Base-by-base conservation (phyloP, 2,329 filamentous ascomycete genomes). In the Claviceps lovelessii region DNA sequence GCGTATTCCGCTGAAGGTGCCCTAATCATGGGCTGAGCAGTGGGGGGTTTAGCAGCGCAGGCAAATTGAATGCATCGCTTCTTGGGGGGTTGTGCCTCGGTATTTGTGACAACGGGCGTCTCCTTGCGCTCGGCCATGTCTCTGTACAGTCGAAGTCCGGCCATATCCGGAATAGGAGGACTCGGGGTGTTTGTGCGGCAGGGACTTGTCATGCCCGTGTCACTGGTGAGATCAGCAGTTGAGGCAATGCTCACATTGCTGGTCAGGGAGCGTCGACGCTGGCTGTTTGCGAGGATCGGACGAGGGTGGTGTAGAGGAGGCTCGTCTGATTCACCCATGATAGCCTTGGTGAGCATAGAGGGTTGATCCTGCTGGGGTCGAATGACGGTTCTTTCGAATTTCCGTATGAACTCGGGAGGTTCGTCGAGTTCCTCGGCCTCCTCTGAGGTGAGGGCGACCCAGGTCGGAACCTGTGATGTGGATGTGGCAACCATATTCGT, bases 1-100 rank as follows among this genome's bases (percentile, higher is more conserved):
- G 70, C 66, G 49, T 71, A 69, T 54, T 73, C 69, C 4, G 64
- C 63, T 15, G 66, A 64, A 8, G 65, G 64, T 1, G 67, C 60
- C 62, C 65, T 63, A 46, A 64, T 61, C 61, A 70, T 67, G 5
- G 67, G 58, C 44, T 65, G 61, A 29, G 68, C 64, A 35, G 68
- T 62, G 31, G 72, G 71, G n/a, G 56, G 54, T 64, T 84, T 87
- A 42, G 79, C 79, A 41, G 80, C 84, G 67, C 91, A 97, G 39
- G 89, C 90, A 68, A 97, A 97, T 57, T 86, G 91, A 61, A 97
- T 96, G 69, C 88, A 91, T 57, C 90, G 82, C 72, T 90, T 95
- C 64, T 88, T 86, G 41, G 70, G 70, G 13, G 39, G 41, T 83
- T 84, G 52, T 84, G 46, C 46, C 57, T 51, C 56, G 53, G 59